Conservation (phyloP, 2,329 filamentous ascomycete species). For the Macrophomina tecta region DNA sequence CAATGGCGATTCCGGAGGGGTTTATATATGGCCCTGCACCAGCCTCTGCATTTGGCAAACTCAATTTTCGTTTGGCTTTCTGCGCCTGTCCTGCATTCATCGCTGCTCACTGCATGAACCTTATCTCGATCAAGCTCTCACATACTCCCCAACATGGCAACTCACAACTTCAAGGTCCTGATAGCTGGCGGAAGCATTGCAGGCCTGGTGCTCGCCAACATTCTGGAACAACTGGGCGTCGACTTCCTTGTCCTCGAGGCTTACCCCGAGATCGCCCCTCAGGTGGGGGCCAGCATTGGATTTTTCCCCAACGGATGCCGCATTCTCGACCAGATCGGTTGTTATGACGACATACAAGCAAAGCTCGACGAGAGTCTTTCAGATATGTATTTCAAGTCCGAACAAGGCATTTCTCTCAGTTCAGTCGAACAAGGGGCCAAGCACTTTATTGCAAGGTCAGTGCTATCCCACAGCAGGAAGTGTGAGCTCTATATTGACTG, state of each 20-base stretch:
- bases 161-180: constrained; percentile 9
- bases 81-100: too few relatives aligned
- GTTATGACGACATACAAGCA: constrained; percentile 12
- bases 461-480: neutral
- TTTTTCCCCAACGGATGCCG: constrained; percentile 29
- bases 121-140: neutral
- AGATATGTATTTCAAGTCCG: neutral
- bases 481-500: neutral
- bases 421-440: neutral
- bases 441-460: constrained; percentile 1
- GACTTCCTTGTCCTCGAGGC: constrained; percentile 32
- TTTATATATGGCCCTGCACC: too few relatives aligned
- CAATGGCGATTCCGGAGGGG: too few relatives aligned
- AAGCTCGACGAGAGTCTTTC: neutral
- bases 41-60: too few relatives aligned
- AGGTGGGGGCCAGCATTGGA: constrained; percentile 34
- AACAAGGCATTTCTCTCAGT: neutral
- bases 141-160: neutral
- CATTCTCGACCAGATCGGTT: constrained; percentile 26
- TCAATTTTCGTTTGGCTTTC: too few relatives aligned
- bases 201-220: constrained; percentile 17
- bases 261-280: constrained; percentile 31
- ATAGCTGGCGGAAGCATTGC: constrained; percentile 23
- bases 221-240: constrained; percentile 10
- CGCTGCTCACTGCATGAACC: neutral